Base-by-base conservation (phyloP, 1,139 yeast genomes). In the Magnusiomyces magnusii region DNA sequence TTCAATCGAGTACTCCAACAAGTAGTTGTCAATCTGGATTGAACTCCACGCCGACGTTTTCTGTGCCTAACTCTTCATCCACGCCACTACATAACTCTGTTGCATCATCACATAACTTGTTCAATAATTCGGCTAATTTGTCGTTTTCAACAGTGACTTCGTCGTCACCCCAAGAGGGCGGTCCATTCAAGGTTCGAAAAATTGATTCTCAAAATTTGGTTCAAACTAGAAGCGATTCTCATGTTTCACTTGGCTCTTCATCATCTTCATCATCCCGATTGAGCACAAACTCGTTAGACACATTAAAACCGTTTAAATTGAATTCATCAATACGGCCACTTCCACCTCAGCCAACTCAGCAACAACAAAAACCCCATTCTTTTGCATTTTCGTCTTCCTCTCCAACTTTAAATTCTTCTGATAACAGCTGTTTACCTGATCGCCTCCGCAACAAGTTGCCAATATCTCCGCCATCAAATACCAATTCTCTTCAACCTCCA, bases 381-480 rank as follows among this genome's bases (percentile, higher is more conserved):
- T 56, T 61, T 44, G 57, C 61, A 44, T 61, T 44, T 55, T 53
- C 62, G 9, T 60, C 64, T 24, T 57, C 61, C 41, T 57, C 58
- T 3, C 56, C 58, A 13, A 23, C 51, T 42, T 55, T 42, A 27
- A 51, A 39, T 21, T 53, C 24, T 17, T 25, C 53, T 15, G 54
- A 50, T 7, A 39, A 39, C 17, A 39, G 17, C 19, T 3, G 44
- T 15, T 10, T 39, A 17, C 19, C 19, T 15, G 34, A 50, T 10
- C 44, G 44, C 21, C 5, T 54, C 2, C 31, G 47, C 44, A 21
- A 28, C 17, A 19, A 27, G 24, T 23, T 24, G 7, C 27, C 41
- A 2, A 21, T 13, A 10, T 47, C 55, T 41, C 49, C 49, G 7
- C 27, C 24, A 9, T 9, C 15, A 9, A 23, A 27, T 23, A 21